Evolutionary conservation across 352 stramenopile species (phyloP), one percentile per base, ranked within the genome.

Genomic region (Phytophthora brassicae): DNA sequence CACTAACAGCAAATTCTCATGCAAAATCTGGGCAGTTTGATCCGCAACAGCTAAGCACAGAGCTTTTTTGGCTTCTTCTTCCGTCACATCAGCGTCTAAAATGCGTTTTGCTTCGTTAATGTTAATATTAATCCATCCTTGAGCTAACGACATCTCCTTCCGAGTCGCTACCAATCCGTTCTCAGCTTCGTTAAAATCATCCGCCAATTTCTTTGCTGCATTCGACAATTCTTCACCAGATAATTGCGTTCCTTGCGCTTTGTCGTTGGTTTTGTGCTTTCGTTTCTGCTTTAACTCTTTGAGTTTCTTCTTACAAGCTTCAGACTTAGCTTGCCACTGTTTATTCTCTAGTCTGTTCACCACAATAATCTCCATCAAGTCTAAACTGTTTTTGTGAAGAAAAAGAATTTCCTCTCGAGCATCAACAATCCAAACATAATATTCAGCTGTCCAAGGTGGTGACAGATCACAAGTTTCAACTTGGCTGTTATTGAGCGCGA

Each of bases 361-460:
- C 23, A 64, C 65, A 14, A 77, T 46, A 1, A 46, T 68, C 57
- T 89, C 79, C 17, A 78, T 50, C 1, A 79, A 57, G 13, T 60
- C 52, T 23, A 91, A 19, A n/a, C 76, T 78, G 12, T 48, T 55
- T 14, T 42, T 48, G n/a, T 84, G 51, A 11, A 90, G 60, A 6
- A 70, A 75, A 55, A 88, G 20, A 9, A 90, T 69, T 50, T 90
- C 81, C 14, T 88, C 70, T 3, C 72, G 23, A 4, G 67, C 70
- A 11, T 84, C 70, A 4, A 75, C 68, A 41, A 89, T 60, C 79
- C 80, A 87, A 2, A 91, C 28, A 43, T 77, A 92, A 48, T 75
- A 86, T 50, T 92, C 84, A 17, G 84, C 67, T 12, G 81, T 88
- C 84, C 84, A 91, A 0, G 84, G 84, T 7, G 81, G 84, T 13